Evolutionary conservation across 306 rosid genomes (phyloP).

Genomic region (Ormosia emarginata): DNA sequence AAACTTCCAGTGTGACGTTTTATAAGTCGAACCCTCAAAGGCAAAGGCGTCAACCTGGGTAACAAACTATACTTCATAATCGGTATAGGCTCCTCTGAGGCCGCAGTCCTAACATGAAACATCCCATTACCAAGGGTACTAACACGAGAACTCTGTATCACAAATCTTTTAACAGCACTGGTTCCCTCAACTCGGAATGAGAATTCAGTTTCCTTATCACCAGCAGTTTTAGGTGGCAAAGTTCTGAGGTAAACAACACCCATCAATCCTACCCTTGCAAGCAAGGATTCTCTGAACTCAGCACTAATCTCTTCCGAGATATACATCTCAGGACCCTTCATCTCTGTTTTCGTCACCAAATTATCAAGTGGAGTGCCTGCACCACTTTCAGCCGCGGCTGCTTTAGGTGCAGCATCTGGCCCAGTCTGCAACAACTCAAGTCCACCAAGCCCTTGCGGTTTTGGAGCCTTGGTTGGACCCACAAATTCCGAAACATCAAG

Average conservation of each 20-base stretch:
- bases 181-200: conserved; percentile 84
- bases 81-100: conserved; percentile 78
- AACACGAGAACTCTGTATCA: conserved; percentile 68
- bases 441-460: conserved; percentile 84
- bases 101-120: conserved; percentile 81
- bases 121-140: conserved; percentile 81
- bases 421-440: conserved; percentile 91
- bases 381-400: conserved; percentile 38
- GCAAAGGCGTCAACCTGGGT: conserved; percentile 84
- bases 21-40: conserved; percentile 80
- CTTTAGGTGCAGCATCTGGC: conserved; percentile 46
- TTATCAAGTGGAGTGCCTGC: conserved; percentile 65
- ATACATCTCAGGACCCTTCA: conserved; percentile 91
- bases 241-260: conserved; percentile 85
- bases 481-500: conserved; percentile 88
- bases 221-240: conserved; percentile 64
- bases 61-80: conserved; percentile 75
- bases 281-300: conserved; percentile 87
- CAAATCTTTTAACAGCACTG: conserved; percentile 72
- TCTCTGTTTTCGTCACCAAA: conserved; percentile 60
- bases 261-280: conserved; percentile 80
- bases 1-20: conserved; percentile 86
- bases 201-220: conserved; percentile 89
- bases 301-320: conserved; percentile 76
- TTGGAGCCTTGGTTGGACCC: conserved; percentile 53